Percentiles rank a stretch among this genome's conserved stretches.
Conservation (phyloP, 169 alveolate genomes). For the Plasmodium blacklocki region DNA sequence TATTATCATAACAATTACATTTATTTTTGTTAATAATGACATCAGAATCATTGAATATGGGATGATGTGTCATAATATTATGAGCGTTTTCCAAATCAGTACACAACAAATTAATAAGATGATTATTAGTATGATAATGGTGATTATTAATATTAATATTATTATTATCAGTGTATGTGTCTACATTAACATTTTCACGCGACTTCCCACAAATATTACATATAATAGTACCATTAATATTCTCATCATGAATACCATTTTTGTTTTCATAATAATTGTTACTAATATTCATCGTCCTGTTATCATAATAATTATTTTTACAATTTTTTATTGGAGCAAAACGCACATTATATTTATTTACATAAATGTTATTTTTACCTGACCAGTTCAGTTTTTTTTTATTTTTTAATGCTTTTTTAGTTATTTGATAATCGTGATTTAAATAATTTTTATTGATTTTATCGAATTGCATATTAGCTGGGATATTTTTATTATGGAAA, state of each 20-base stretch:
- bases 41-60: no score
- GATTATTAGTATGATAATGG: no score
- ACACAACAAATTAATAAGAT: no score
- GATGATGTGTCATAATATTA: no score
- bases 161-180: neutral
- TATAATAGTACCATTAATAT: neutral
- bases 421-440: conserved; percentile 32
- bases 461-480: neutral
- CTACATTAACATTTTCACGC: neutral
- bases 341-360: conserved; percentile 18
- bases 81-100: no score
- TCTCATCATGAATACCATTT: neutral
- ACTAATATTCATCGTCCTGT: conserved; percentile 7
- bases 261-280: conserved; percentile 9
- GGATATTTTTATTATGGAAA: neutral
- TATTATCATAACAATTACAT: no score
- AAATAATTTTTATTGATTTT: conserved; percentile 8
- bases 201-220: neutral
- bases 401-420: conserved; percentile 16
- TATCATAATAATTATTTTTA: conserved; percentile 36
- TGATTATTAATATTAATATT: neutral
- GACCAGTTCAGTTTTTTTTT: conserved; percentile 68
- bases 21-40: no score
- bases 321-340: conserved; percentile 18
- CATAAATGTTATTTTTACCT: conserved; percentile 41